Conservation (phyloP, 495 filamentous ascomycete species). For the Friedmanniomyces endolithicus region DNA sequence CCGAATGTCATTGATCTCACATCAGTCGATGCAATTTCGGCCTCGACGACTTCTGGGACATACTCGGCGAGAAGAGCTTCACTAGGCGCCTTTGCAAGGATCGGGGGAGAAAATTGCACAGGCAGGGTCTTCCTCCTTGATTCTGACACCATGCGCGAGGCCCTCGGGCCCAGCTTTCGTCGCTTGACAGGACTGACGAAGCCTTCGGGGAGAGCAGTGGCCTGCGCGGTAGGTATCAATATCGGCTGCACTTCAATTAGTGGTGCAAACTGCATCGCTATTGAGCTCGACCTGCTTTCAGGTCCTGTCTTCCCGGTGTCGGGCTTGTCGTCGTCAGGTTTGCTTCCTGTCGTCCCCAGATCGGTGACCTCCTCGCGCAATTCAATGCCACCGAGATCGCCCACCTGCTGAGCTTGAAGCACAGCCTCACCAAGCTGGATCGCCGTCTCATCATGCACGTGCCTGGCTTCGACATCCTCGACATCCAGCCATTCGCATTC, state of each 20-base stretch:
- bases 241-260: too few relatives aligned
- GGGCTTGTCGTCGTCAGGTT: too few relatives aligned
- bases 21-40: background rate
- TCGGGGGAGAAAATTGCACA: conserved; percentile 7
- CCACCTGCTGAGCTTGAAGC: background rate
- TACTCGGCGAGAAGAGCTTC: background rate
- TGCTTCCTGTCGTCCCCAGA: background rate
- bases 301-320: too few relatives aligned
- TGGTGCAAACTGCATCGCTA: too few relatives aligned
- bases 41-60: background rate
- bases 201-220: conserved; percentile 3
- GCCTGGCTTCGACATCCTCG: conserved; percentile 4
- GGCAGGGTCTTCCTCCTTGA: conserved; percentile 8
- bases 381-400: background rate
- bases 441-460: background rate
- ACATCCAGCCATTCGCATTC: conserved; percentile 1
- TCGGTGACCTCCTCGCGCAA: too few relatives aligned
- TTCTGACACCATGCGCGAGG: background rate
- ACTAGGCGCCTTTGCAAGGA: background rate
- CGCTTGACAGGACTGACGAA: conserved; percentile 15
- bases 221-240: too few relatives aligned
- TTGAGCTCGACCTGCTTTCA: too few relatives aligned
- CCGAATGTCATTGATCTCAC: too few relatives aligned
- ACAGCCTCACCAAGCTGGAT: conserved; percentile 1
- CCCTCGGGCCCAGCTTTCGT: conserved; percentile 2